These are phyloP conservation scores for Aspergillus fischeri DNA, from an alignment of 2,329 filamentous ascomycete genomes.

Conservation along the genomic window DNA sequence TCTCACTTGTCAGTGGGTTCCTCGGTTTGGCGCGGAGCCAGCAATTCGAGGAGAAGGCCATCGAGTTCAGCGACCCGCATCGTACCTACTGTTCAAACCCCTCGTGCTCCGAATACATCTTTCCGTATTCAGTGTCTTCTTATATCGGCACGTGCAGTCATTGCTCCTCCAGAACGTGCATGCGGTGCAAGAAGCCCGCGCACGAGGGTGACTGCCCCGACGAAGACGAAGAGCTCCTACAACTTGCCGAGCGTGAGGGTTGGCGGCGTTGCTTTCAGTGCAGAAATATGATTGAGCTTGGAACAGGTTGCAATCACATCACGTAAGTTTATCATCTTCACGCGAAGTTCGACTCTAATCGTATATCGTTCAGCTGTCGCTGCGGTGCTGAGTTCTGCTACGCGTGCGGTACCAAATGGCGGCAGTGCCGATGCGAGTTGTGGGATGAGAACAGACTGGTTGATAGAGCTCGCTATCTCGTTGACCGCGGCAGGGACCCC, in stretches of 20 bases:
- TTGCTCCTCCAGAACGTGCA: slow-evolving; percentile 19
- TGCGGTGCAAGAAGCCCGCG: slow-evolving; percentile 19
- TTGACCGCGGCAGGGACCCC: neutral
- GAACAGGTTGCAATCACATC: slow-evolving; percentile 32
- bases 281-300: slow-evolving; percentile 46
- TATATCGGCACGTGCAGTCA: slow-evolving; percentile 16
- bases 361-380: slow-evolving; percentile 17
- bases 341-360: neutral
- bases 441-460: slow-evolving; percentile 25
- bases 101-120: slow-evolving; percentile 23
- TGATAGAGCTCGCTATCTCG: slow-evolving; percentile 5
- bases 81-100: slow-evolving; percentile 24
- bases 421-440: slow-evolving; percentile 20
- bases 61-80: slow-evolving; percentile 20
- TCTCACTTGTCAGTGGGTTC: slow-evolving; percentile 4
- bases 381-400: slow-evolving; percentile 32
- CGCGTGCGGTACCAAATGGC: slow-evolving; percentile 25
- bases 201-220: slow-evolving; percentile 23
- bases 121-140: slow-evolving; percentile 8
- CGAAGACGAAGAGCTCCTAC: slow-evolving; percentile 41
- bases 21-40: slow-evolving; percentile 4
- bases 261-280: slow-evolving; percentile 77
- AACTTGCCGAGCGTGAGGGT: slow-evolving; percentile 62
- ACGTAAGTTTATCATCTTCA: slow-evolving; percentile 19
- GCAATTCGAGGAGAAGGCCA: slow-evolving; percentile 16